Conservation (phyloP, 768 basidiomycete species). For the Mycena filopes region DNA sequence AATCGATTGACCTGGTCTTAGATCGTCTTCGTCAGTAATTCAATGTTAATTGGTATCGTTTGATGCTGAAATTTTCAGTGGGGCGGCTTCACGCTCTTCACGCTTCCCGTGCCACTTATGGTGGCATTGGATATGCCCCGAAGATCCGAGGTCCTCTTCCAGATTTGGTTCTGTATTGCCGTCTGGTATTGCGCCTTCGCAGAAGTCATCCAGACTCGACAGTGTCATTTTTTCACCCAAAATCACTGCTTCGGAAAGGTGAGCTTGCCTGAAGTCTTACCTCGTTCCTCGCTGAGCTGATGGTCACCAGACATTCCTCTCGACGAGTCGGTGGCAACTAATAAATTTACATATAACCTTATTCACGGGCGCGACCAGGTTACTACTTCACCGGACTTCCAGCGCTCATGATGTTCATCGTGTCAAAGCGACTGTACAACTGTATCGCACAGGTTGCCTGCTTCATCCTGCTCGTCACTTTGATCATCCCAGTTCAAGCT, state of each 20-base stretch:
- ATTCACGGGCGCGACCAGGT: slow-evolving; percentile 14
- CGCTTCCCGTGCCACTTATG: slow-evolving; percentile 37
- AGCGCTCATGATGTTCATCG: slow-evolving; percentile 38
- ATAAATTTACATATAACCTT: neutral
- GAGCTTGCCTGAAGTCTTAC: neutral
- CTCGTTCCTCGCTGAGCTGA: neutral
- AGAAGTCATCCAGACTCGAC: slow-evolving; percentile 31
- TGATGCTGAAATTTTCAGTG: slow-evolving; percentile 9
- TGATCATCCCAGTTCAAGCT: slow-evolving; percentile 37
- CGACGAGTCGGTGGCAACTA: slow-evolving; percentile 27
- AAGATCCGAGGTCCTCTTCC: slow-evolving; percentile 37
- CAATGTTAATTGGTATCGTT: neutral
- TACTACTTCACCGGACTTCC: slow-evolving; percentile 41
- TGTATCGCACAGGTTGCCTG: slow-evolving; percentile 30
- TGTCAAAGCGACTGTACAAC: slow-evolving; percentile 38
- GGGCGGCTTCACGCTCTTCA: slow-evolving; percentile 28
- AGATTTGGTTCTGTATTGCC: slow-evolving; percentile 38
- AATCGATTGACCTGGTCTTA: neutral
- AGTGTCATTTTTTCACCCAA: slow-evolving; percentile 28
- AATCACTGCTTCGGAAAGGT: slow-evolving; percentile 28
- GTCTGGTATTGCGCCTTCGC: slow-evolving; percentile 36
- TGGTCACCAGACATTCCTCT: slow-evolving; percentile 35
- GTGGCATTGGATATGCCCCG: slow-evolving; percentile 45
- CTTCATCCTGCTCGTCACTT: slow-evolving; percentile 33
- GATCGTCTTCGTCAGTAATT: slow-evolving; percentile 26